phyloP scores from a whole-genome alignment of 73 alveolate species.

The Paramecium pentaurelia region DNA sequence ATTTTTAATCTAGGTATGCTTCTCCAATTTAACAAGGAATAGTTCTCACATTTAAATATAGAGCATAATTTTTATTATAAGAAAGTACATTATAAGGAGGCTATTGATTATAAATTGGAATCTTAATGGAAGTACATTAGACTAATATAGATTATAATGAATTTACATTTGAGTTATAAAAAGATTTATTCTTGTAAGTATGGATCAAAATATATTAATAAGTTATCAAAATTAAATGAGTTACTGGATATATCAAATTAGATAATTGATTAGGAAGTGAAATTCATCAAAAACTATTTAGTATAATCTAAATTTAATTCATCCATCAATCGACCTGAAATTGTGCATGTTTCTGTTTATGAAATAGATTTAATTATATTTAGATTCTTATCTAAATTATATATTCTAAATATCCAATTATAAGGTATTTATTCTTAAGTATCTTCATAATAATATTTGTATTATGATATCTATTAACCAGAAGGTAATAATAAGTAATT shows the following conservation, averaged over 20 bases:
- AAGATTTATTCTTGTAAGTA: neutral
- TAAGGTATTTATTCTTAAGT: constrained; percentile 8
- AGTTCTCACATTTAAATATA: neutral
- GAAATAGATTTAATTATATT: neutral
- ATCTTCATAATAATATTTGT: neutral
- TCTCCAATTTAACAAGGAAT: constrained; percentile 24
- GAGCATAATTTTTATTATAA: neutral
- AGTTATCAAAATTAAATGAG: neutral
- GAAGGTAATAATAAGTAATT: neutral
- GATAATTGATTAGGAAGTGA: neutral
- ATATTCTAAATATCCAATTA: constrained; percentile 29
- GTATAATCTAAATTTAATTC: neutral
- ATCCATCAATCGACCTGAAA: neutral
- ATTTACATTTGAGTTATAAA: neutral
- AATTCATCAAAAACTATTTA: neutral
- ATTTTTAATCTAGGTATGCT: neutral
- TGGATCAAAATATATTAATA: constrained; percentile 5
- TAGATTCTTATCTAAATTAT: neutral
- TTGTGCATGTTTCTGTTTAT: neutral
- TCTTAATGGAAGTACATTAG: neutral
- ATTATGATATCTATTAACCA: neutral
- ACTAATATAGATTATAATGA: neutral
- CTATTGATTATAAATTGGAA: neutral
- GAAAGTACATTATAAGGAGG: neutral
- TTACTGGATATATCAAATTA: neutral